Evolutionary conservation across 2,329 filamentous ascomycete genomes (phyloP), one percentile per base, ranked within the genome.

Genomic region (Pseudogymnoascus sp.): DNA sequence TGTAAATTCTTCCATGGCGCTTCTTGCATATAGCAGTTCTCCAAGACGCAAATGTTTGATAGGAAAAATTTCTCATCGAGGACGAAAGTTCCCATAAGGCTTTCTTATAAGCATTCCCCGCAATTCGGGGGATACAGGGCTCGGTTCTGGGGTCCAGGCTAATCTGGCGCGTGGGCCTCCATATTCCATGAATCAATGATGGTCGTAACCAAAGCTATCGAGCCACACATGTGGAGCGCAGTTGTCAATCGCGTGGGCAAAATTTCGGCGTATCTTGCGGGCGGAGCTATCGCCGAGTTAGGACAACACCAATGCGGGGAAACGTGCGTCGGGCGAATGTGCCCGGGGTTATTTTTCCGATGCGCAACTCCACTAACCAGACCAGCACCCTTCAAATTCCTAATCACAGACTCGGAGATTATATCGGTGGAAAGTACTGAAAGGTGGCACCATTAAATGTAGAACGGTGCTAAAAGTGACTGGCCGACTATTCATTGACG

Each of bases 371-470:
- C 25, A 31, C 25, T 10, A n/a, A 31, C 45, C 15, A 7, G 42
- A 5, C 39, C 9, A 5, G 18, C 39, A 42, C 21, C 21, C 21
- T 21, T 29, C n/a, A n/a, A 25, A 48, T 48, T 48, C 42, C 42
- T 12, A 48, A 48, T 48, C 42, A 48, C 42, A 27, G 42, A 48
- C 42, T 48, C 27, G 42, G 7, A n/a, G 25, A 52, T 31, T 31
- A 31, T 29, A 31, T 31, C 45, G 27, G 45, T 10, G 29, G 27
- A 52, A n/a, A 15, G 7, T n/a, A 52, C 29, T 52, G 45, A 31
- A 52, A 31, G 45, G 45, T 31, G 27, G 45, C 27, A 52, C 45
- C 45, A 52, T 52, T 52, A 52, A 52, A 52, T 52, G 45, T 52
- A 52, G 27, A 8, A n/a, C 13, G 6, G 45, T 8, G 45, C 31